Evolutionary conservation across 2,329 filamentous ascomycete species (phyloP).

Genomic region (Neodidymelliopsis sp.): DNA sequence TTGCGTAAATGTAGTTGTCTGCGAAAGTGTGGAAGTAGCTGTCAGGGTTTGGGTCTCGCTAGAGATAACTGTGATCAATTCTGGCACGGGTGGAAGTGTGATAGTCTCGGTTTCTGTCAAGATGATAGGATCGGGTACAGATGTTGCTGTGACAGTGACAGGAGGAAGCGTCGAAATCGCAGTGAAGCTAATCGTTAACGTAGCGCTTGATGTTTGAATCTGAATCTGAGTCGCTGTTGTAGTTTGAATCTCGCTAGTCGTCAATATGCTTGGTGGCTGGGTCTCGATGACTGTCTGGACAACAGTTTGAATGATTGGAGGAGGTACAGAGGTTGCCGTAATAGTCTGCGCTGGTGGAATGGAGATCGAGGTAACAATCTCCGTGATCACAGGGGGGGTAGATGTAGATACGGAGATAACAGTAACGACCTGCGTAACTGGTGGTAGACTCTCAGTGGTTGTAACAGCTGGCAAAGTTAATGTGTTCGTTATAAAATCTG

Average conservation of each 20-base stretch:
- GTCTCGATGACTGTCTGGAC: background rate
- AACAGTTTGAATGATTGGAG: background rate
- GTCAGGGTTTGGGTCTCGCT: background rate
- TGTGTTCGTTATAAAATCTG: background rate
- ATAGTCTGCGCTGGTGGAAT: background rate
- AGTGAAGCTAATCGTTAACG: background rate
- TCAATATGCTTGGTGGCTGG: background rate
- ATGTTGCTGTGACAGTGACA: background rate
- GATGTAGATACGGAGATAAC: background rate
- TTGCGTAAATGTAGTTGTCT: background rate
- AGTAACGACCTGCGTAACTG: background rate
- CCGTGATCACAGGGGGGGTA: background rate
- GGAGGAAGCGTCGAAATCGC: background rate
- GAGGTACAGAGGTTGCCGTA: background rate
- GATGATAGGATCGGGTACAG: background rate
- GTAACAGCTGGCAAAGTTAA: background rate
- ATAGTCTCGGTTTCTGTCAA: background rate
- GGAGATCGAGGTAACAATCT: background rate
- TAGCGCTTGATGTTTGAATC: background rate
- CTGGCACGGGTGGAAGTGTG: background rate
- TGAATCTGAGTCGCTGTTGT: background rate
- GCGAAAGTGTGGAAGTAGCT: background rate
- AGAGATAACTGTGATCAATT: constrained; percentile 3
- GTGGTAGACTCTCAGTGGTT: background rate
- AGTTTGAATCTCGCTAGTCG: background rate